Base-by-base conservation (phyloP, 768 basidiomycete genomes). In the Myochromella boudieri region DNA sequence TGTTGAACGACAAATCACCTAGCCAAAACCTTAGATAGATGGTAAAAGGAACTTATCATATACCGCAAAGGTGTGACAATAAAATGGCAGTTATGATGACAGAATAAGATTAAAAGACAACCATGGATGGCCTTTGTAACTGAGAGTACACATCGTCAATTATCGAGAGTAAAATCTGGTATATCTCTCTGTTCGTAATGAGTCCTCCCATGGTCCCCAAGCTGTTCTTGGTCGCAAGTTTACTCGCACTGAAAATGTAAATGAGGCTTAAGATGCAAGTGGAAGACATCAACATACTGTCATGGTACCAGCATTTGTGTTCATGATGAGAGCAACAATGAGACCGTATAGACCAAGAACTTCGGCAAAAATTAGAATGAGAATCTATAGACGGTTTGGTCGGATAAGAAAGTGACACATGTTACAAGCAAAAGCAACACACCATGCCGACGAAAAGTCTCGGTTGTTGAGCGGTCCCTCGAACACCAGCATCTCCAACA, bases 331-430 rank as follows among this genome's bases (percentile, higher is more conserved):
- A 12, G 94, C 93, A 54, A 95, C 93, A 61, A 95, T 95, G 52
- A 95, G 80, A 51, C 86, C 84, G 80, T 48, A 49, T 48, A 39
- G 48, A 24, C 44, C 43, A 44, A 57, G 44, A 3, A 95, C 91
- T 78, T 93, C 91, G 22, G 91, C 89, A 65, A 92, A 97, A 81
- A 97, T 99, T 72, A 99, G 90, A 67, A 99, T 98, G 51, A 97
- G 78, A 56, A 97, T 95, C 92, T 89, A 39, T 36, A 7, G 2
- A 27, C 15, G 41, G 18, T 38, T 11, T 42, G 22, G 20, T 26
- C 34, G 32, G 17, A 27, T 48, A 57, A 26, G 36, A n/a, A 52
- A 5, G 25, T 14, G 4, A 15, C 8, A 10, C 32, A 48, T 31
- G 15, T 28, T 22, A 20, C 26, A 38, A 21, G 26, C 10, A 34